Conservation (phyloP, 768 basidiomycete species). For the Sporobolomyces pararoseus region DNA sequence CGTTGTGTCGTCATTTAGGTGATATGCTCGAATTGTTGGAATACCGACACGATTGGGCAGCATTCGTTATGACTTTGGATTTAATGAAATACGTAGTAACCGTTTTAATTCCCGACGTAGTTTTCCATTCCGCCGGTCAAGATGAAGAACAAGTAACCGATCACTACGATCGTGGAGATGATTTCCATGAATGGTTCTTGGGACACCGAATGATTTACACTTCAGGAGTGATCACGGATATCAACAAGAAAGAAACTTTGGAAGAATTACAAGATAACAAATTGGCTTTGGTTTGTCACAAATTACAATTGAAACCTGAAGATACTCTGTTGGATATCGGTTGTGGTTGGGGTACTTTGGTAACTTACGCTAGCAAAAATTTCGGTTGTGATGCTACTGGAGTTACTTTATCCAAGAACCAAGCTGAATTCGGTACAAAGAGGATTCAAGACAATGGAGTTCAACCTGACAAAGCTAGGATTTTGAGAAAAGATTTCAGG, state of each 20-base stretch:
- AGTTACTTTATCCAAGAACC: constrained; percentile 84
- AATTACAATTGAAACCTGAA: constrained; percentile 78
- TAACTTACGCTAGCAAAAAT: constrained; percentile 93
- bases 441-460: constrained; percentile 78
- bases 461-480: constrained; percentile 68
- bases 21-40: constrained; percentile 92
- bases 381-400: constrained; percentile 94
- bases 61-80: constrained; percentile 82
- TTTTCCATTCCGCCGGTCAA: constrained; percentile 82
- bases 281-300: constrained; percentile 88
- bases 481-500: constrained; percentile 88
- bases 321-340: constrained; percentile 59
- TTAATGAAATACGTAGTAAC: constrained; percentile 91
- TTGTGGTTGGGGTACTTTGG: constrained; percentile 92
- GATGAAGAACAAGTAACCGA: constrained; percentile 94
- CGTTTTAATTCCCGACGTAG: constrained; percentile 84
- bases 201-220: constrained; percentile 98
- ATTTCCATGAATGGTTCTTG: constrained; percentile 87
- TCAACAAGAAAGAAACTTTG: constrained; percentile 70
- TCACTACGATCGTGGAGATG: constrained; percentile 94
- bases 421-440: constrained; percentile 85
- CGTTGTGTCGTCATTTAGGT: constrained; percentile 56
- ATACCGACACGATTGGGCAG: constrained; percentile 91
- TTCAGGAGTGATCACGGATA: constrained; percentile 75
- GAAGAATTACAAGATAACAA: constrained; percentile 99